Conservation (phyloP, 495 filamentous ascomycete species). For the Ascodesmis nigricans region DNA sequence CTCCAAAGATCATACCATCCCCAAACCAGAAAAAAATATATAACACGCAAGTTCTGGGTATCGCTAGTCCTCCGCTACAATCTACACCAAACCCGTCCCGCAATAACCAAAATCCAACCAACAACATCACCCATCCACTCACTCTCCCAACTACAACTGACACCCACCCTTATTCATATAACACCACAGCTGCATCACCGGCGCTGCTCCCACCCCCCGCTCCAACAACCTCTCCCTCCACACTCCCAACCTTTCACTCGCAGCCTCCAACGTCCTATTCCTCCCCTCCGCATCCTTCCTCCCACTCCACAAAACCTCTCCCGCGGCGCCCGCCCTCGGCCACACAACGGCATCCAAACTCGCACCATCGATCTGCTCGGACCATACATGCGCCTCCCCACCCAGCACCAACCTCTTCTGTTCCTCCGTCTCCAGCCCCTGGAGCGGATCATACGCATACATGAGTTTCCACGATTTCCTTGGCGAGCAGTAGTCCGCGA, state of each 20-base stretch:
- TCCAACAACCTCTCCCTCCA: constrained; percentile 49
- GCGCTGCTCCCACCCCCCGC: constrained; percentile 36
- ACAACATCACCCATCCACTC: no score
- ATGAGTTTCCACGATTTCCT: constrained; percentile 46
- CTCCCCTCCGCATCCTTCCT: constrained; percentile 34
- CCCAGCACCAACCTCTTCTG: constrained; percentile 44
- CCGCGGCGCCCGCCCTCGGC: constrained; percentile 50
- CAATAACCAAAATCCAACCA: no score
- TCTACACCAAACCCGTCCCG: no score
- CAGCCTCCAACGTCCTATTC: constrained; percentile 43
- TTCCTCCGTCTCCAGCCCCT: constrained; percentile 33
- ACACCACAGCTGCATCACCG: constrained; percentile 35
- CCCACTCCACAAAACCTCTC: constrained; percentile 57
- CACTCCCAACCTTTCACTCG: constrained; percentile 41
- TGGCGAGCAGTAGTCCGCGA: constrained; percentile 53
- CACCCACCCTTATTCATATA: constrained; percentile 25
- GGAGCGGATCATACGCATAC: constrained; percentile 51
- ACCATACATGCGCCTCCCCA: constrained; percentile 58
- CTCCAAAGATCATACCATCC: no score
- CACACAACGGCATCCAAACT: constrained; percentile 51
- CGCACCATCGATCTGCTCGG: constrained; percentile 48
- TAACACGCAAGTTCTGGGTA: no score
- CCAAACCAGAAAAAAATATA: no score
- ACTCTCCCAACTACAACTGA: constrained; percentile 9
- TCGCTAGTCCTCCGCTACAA: no score